A percentile compares a stretch with the other conserved stretches of the same genome.
Conservation (phyloP, 164 flowering plant genomes). For the Umbellularia californica region DNA sequence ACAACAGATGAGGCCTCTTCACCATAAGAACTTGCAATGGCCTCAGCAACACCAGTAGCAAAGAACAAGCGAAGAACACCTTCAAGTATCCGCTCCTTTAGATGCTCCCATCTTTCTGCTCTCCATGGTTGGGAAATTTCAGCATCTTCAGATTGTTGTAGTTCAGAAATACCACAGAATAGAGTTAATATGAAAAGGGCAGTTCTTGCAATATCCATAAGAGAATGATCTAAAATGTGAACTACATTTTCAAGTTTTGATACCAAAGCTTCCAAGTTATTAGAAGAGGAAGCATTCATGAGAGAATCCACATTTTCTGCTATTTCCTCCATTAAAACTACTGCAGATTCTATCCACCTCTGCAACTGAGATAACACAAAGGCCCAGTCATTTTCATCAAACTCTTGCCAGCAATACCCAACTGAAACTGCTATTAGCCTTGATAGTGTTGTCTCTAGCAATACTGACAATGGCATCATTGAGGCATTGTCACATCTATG, state of each 20-base stretch:
- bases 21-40: constrained; percentile 47
- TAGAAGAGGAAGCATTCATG: constrained; percentile 21
- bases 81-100: constrained; percentile 55
- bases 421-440: constrained; percentile 60
- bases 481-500: constrained; percentile 41
- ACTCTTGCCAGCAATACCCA: constrained; percentile 78
- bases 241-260: constrained; percentile 36
- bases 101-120: constrained; percentile 45
- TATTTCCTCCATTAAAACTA: constrained; percentile 74
- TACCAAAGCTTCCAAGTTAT: constrained; percentile 26
- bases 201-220: constrained; percentile 46
- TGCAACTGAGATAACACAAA: constrained; percentile 52
- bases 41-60: constrained; percentile 73
- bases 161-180: constrained; percentile 33
- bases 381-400: constrained; percentile 84
- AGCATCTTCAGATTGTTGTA: constrained; percentile 23
- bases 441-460: constrained; percentile 48
- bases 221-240: constrained; percentile 24
- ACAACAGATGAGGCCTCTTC: constrained; percentile 52
- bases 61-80: constrained; percentile 80
- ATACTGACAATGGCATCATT: not conserved
- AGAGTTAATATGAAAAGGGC: constrained; percentile 56
- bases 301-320: constrained; percentile 60
- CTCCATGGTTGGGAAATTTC: constrained; percentile 23
- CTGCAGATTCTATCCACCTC: constrained; percentile 73